phyloP scores from a whole-genome alignment of 371 early-diverging fungal species.

The Mucor circinelloides region DNA sequence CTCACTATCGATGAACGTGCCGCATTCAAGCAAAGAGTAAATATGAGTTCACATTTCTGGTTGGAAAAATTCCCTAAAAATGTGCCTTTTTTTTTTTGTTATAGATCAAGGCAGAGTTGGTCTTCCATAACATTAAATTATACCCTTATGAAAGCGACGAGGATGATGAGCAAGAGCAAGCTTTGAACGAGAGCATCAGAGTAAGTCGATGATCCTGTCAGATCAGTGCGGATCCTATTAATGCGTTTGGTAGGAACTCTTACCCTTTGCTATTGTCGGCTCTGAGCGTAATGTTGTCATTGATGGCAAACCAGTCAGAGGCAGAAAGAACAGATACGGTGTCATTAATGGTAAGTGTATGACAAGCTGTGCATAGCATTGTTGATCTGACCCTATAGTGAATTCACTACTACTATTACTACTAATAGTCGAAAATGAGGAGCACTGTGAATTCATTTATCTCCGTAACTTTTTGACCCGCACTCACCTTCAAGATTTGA shows the following conservation, averaged over 20 bases:
- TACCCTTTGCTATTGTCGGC: constrained; percentile 88
- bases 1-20: constrained; percentile 78
- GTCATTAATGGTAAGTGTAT: constrained; percentile 63
- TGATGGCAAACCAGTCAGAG: constrained; percentile 79
- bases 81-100: neutral
- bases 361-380: neutral
- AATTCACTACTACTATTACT: no score
- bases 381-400: neutral
- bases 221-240: neutral
- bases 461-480: constrained; percentile 85
- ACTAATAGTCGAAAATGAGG: constrained; percentile 75
- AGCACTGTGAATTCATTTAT: constrained; percentile 80
- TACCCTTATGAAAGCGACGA: constrained; percentile 88
- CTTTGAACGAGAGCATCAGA: constrained; percentile 73
- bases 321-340: constrained; percentile 71
- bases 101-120: constrained; percentile 88
- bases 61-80: neutral
- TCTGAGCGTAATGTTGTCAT: constrained; percentile 82
- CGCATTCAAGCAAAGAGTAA: constrained; percentile 72
- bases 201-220: constrained; percentile 23
- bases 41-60: neutral
- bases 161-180: constrained; percentile 79
- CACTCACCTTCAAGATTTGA: constrained; percentile 84
- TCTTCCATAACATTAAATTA: constrained; percentile 86
- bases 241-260: constrained; percentile 53